These are phyloP conservation scores for Moelleriella libera DNA, from an alignment of 2,329 filamentous ascomycete species.

Conservation along the genomic window DNA sequence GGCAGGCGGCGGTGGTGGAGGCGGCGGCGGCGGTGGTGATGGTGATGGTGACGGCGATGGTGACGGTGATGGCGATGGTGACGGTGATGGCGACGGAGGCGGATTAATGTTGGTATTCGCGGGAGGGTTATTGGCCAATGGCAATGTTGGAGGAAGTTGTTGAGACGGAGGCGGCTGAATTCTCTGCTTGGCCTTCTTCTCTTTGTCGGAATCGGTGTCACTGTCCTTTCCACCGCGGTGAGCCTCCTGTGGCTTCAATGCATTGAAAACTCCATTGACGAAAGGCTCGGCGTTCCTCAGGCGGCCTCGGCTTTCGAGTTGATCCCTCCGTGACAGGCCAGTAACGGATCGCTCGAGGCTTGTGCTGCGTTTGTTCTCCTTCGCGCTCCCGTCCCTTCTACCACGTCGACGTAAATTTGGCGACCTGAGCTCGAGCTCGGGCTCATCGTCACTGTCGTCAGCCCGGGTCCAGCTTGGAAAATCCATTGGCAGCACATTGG, in stretches of 20 bases:
- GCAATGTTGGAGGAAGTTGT: background rate
- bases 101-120: background rate
- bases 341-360: background rate
- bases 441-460: background rate
- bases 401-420: background rate
- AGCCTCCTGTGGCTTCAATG: background rate
- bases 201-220: background rate
- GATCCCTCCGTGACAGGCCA: background rate
- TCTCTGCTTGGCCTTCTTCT: background rate
- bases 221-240: background rate
- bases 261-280: background rate
- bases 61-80: background rate
- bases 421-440: background rate
- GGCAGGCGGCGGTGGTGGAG: too few relatives aligned
- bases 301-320: background rate
- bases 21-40: background rate
- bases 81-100: background rate
- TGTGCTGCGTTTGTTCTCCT: background rate
- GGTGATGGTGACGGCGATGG: background rate
- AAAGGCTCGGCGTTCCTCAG: background rate
- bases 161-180: background rate
- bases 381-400: background rate
- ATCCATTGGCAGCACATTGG: background rate
- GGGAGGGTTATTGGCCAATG: background rate
- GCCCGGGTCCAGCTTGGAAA: conserved; percentile 1